Base-by-base conservation (phyloP, 2,329 filamentous ascomycete species). In the Gnomoniopsis smithogilvyi region DNA sequence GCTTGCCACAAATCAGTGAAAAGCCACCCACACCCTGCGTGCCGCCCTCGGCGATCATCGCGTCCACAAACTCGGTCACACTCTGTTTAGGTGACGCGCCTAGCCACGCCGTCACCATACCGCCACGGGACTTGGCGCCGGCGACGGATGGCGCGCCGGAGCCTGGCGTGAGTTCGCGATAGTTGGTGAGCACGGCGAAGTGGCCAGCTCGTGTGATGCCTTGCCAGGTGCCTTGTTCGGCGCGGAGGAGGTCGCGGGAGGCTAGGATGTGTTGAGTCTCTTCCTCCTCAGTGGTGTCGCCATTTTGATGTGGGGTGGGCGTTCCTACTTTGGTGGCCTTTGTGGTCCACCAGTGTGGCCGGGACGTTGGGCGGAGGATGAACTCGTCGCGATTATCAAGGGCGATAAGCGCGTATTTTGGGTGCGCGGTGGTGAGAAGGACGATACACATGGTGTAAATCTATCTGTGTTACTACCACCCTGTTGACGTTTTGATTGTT, bases 321-420 rank as follows among this genome's bases (percentile, higher is more conserved):
- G 45, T 54, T 41, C 45, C 45, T 56, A 50, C 46, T 58, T 49
- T 58, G 43, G 63, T 56, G 64, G 46, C 69, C 61, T 78, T 48
- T 14, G 68, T 78, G 47, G 71, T 78, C 84, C 85, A 88, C 85
- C 85, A 88, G 70, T 86, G 80, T 7, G 85, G 85, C 60, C 82
- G 77, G 54, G 81, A 85, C 2, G 85, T 88, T 3, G 85, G 85
- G 30, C 85, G 79, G 15, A 87, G 77, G 63, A 88, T 83, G 73
- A 83, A 88, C 70, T 88, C 89, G 76, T 94, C 90, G 66, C 90
- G 84, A 72, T 94, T 94, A 74, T 92, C 85, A 69, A 92, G 78
- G 61, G 91, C 75, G 66, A 94, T 89, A 61, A 93, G 79, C 26
- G 88, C 81, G 73, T 93, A 93, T 64, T 82, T 78, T 11, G 90